Evolutionary conservation across 169 alveolate genomes (phyloP).

Genomic region (Plasmodium sp.): DNA sequence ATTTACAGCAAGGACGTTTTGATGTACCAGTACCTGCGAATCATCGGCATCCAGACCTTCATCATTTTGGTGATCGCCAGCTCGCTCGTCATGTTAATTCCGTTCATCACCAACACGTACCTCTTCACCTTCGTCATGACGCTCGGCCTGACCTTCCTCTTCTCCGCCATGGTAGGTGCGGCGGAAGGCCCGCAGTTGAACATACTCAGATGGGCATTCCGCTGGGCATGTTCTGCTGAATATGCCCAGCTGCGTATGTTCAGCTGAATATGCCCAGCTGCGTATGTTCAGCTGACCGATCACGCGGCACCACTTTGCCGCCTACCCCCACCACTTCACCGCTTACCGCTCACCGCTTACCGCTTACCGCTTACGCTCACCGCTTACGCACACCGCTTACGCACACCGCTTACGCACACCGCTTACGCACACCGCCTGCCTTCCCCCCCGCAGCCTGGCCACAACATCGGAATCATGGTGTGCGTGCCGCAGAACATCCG

Average conservation of each 20-base stretch:
- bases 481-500: constrained; percentile 33
- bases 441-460: constrained; percentile 21
- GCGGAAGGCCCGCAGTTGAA: neutral
- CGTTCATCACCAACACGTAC: constrained; percentile 17
- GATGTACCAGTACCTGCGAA: constrained; percentile 24
- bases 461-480: constrained; percentile 37
- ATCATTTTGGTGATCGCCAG: constrained; percentile 7
- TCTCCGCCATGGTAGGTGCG: constrained; percentile 4
- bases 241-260: neutral
- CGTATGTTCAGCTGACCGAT: neutral
- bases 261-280: neutral
- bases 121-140: constrained; percentile 21
- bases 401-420: neutral
- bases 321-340: neutral
- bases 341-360: neutral
- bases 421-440: neutral
- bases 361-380: neutral
- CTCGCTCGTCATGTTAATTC: neutral
- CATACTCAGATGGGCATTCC: too few relatives aligned
- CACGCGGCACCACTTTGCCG: neutral
- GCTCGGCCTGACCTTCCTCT: constrained; percentile 26
- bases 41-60: constrained; percentile 1
- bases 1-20: constrained; percentile 9
- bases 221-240: neutral
- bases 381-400: neutral